Evolutionary conservation across 2,329 filamentous ascomycete genomes (phyloP).

Genomic region (Fusarium secorum): DNA sequence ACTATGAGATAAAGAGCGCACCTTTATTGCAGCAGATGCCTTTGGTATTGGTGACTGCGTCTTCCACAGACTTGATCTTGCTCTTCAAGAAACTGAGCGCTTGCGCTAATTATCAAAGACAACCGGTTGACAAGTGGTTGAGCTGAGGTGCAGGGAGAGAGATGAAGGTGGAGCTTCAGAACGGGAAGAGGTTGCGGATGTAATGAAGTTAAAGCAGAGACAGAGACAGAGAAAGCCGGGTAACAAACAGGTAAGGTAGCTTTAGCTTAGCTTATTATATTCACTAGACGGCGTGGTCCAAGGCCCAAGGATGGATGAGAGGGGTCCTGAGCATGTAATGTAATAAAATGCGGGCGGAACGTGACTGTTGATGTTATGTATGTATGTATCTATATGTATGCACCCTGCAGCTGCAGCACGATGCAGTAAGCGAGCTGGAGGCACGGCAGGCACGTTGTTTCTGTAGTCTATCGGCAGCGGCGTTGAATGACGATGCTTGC

Average conservation of each 20-base stretch:
- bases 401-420: constrained; percentile 35
- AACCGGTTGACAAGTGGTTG: constrained; percentile 17
- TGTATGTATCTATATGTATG: constrained; percentile 5
- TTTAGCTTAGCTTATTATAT: constrained; percentile 27
- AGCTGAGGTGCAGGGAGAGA: constrained; percentile 28
- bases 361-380: constrained; percentile 40
- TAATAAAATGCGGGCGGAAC: constrained; percentile 35
- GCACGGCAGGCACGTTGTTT: constrained; percentile 36
- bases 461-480: constrained; percentile 37
- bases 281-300: constrained; percentile 29
- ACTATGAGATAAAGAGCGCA: constrained; percentile 19
- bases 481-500: constrained; percentile 40
- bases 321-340: constrained; percentile 31
- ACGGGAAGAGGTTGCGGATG: constrained; percentile 17
- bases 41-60: not conserved
- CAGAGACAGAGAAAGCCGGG: constrained; percentile 16
- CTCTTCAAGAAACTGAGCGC: constrained; percentile 7
- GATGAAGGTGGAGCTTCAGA: constrained; percentile 25
- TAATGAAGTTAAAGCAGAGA: constrained; percentile 24
- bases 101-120: constrained; percentile 36
- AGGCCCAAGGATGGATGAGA: constrained; percentile 23
- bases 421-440: constrained; percentile 19
- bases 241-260: constrained; percentile 3
- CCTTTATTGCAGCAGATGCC: constrained; percentile 16
- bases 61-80: constrained; percentile 3